Evolutionary conservation across 1,139 yeast genomes (phyloP).

Genomic region (Suhomyces yuchorum): DNA sequence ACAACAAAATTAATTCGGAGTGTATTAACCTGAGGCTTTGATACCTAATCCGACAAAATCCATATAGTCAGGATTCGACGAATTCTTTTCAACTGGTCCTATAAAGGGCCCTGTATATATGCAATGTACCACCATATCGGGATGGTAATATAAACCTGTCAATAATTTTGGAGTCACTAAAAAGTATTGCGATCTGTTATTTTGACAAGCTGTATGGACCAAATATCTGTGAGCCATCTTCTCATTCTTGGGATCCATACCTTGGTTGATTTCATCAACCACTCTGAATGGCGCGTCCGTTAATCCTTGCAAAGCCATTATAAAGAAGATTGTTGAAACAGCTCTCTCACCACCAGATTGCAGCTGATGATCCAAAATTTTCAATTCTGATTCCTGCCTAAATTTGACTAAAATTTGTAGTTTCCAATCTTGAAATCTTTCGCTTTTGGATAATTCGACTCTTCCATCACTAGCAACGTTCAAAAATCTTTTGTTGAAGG

Average conservation of each 20-base stretch:
- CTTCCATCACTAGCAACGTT: conserved; percentile 86
- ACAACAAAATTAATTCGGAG: not conserved
- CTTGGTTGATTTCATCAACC: conserved; percentile 98
- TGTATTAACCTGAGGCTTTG: not conserved
- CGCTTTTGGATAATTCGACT: conserved; percentile 59
- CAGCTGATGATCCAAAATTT: conserved; percentile 75
- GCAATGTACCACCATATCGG: conserved; percentile 84
- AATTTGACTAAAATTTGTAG: conserved; percentile 84
- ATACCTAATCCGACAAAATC: conserved; percentile 22
- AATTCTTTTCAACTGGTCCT: conserved; percentile 24
- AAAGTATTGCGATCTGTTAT: conserved; percentile 72
- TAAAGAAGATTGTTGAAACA: conserved; percentile 86
- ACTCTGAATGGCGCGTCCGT: conserved; percentile 91
- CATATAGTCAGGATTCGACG: conserved; percentile 30
- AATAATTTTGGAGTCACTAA: conserved; percentile 90
- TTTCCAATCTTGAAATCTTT: conserved; percentile 73
- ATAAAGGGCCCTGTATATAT: conserved; percentile 68
- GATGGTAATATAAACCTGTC: conserved; percentile 76
- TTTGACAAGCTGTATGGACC: conserved; percentile 80
- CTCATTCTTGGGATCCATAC: conserved; percentile 96
- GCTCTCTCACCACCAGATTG: conserved; percentile 99
- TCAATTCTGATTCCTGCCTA: conserved; percentile 70
- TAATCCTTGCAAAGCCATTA: conserved; percentile 90
- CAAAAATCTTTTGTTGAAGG: conserved; percentile 66
- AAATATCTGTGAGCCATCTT: conserved; percentile 82